Evolutionary conservation across 164 flowering plant species (phyloP).

Genomic region (Aristolochia californica): DNA sequence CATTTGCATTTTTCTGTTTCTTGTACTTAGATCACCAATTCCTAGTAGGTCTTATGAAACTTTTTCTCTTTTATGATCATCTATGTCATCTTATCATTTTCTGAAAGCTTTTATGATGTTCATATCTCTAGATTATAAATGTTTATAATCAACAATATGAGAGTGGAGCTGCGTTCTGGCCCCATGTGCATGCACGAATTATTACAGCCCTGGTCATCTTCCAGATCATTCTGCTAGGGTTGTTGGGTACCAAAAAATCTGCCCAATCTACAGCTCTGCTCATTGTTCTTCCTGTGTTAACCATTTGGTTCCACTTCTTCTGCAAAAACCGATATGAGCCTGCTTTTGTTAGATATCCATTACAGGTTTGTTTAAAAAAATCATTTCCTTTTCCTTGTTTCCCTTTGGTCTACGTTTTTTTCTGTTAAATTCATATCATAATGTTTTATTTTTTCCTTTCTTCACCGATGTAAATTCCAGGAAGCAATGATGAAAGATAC

Average conservation of each 20-base stretch:
- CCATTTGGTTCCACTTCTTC: slow-evolving; percentile 60
- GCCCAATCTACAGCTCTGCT: slow-evolving; percentile 63
- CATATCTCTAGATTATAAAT: slow-evolving; percentile 54
- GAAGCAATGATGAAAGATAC: slow-evolving; percentile 84
- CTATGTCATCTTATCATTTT: too few species aligned
- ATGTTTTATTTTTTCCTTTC: too few species aligned
- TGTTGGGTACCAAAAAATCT: slow-evolving; percentile 55
- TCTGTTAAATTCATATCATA: neutral
- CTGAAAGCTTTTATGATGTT: too few species aligned
- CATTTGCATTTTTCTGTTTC: too few species aligned
- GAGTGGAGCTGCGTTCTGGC: slow-evolving; percentile 86
- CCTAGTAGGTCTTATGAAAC: too few species aligned
- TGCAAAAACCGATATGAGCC: slow-evolving; percentile 81
- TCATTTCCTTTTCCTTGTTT: neutral
- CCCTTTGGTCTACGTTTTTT: neutral
- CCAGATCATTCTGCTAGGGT: slow-evolving; percentile 60
- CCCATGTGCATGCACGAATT: slow-evolving; percentile 70
- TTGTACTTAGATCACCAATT: too few species aligned
- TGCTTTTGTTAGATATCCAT: slow-evolving; percentile 54
- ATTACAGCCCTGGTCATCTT: slow-evolving; percentile 50
- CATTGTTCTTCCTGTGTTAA: slow-evolving; percentile 61
- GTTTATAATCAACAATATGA: slow-evolving; percentile 83
- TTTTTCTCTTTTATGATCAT: too few species aligned
- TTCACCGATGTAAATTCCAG: slow-evolving; percentile 23
- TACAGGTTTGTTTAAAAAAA: slow-evolving; percentile 42